These are phyloP conservation scores for Conringia planisiliqua DNA, from an alignment of 345 rosid species.

Conservation along the genomic window DNA sequence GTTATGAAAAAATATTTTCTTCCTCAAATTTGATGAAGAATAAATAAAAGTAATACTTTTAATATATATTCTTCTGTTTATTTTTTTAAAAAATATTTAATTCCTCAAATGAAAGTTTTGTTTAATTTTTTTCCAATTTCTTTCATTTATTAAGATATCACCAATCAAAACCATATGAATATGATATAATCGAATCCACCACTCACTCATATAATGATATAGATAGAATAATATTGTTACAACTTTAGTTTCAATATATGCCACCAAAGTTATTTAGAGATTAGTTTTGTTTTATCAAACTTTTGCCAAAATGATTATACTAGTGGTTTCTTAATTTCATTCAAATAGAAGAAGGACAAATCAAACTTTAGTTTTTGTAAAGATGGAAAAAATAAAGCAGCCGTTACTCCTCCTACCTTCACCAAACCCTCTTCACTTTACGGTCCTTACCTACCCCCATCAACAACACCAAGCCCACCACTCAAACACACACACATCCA, in stretches of 20 bases:
- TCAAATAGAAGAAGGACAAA: background rate
- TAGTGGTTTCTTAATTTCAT: background rate
- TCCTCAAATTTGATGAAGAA: too few species aligned
- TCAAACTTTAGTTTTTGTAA: background rate
- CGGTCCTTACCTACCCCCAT: slow-evolving; percentile 28
- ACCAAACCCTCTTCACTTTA: slow-evolving; percentile 24
- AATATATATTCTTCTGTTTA: too few species aligned
- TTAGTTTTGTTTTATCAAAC: background rate
- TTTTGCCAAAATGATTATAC: background rate
- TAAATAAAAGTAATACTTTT: too few species aligned
- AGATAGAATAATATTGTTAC: background rate
- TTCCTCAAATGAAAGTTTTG: too few species aligned
- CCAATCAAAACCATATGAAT: too few species aligned
- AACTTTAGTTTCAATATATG: background rate
- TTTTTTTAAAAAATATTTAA: too few species aligned
- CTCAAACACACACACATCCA: slow-evolving; percentile 5
- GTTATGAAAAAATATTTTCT: too few species aligned
- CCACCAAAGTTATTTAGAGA: background rate
- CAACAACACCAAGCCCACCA: background rate
- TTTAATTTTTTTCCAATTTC: too few species aligned
- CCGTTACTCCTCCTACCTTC: background rate
- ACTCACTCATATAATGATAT: background rate
- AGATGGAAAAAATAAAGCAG: background rate
- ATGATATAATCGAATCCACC: background rate
- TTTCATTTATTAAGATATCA: too few species aligned